Conservation (phyloP, 2,329 filamentous ascomycete genomes). For the Periconia sp. region DNA sequence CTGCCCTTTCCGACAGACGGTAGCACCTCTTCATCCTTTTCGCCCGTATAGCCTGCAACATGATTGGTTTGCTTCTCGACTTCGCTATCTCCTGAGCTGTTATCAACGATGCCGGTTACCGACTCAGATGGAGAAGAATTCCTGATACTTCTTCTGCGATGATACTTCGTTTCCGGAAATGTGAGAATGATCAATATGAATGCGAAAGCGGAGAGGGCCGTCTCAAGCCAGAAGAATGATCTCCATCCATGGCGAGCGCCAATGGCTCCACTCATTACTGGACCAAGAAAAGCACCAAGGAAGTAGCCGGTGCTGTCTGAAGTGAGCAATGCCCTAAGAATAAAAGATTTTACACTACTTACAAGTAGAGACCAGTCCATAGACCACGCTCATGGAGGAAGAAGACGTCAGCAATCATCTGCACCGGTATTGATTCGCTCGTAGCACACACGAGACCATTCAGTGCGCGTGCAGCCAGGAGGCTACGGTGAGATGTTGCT, state of each 20-base stretch:
- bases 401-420: constrained; percentile 54
- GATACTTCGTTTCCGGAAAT: constrained; percentile 53
- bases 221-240: constrained; percentile 55
- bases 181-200: constrained; percentile 48
- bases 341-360: constrained; percentile 28
- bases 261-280: constrained; percentile 52
- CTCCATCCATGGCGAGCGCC: constrained; percentile 51
- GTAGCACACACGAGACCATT: constrained; percentile 53
- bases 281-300: constrained; percentile 51
- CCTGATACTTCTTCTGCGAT: constrained; percentile 26
- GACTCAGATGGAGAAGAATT: constrained; percentile 4
- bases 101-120: background rate
- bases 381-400: constrained; percentile 52
- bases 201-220: constrained; percentile 47
- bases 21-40: background rate
- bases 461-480: constrained; percentile 51
- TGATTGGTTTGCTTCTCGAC: constrained; percentile 34
- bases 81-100: constrained; percentile 14
- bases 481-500: constrained; percentile 49
- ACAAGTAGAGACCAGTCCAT: constrained; percentile 50
- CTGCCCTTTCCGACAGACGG: constrained; percentile 39
- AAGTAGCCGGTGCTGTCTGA: constrained; percentile 47
- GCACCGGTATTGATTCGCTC: constrained; percentile 51
- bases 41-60: background rate
- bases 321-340: constrained; percentile 1